Evolutionary conservation across 306 rosid genomes (phyloP).

Genomic region (Dryas drummondii): DNA sequence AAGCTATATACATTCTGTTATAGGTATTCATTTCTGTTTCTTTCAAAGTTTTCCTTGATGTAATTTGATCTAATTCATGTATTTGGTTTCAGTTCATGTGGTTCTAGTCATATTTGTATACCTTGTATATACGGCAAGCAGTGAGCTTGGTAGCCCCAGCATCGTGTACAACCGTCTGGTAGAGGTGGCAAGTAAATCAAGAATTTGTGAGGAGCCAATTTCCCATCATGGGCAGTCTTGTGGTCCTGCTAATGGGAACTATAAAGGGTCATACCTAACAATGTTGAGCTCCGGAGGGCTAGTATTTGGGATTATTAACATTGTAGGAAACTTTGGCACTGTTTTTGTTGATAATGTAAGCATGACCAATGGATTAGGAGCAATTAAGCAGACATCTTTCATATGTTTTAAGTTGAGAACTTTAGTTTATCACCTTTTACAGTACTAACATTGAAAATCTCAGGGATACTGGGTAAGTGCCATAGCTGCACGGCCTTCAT

Average conservation of each 20-base stretch:
- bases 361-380: slow-evolving; percentile 10
- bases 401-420: slow-evolving; percentile 11
- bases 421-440: neutral
- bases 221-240: slow-evolving; percentile 89
- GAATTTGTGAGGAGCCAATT: slow-evolving; percentile 67
- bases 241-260: slow-evolving; percentile 86
- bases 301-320: slow-evolving; percentile 81
- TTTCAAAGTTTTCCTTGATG: neutral
- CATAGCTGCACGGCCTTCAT: slow-evolving; percentile 92
- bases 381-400: slow-evolving; percentile 5
- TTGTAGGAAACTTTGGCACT: slow-evolving; percentile 89
- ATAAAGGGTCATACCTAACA: slow-evolving; percentile 79
- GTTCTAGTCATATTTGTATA: slow-evolving; percentile 84
- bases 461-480: slow-evolving; percentile 99
- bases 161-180: slow-evolving; percentile 57
- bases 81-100: slow-evolving; percentile 61
- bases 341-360: slow-evolving; percentile 94
- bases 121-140: slow-evolving; percentile 80
- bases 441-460: slow-evolving; percentile 21
- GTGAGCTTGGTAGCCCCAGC: slow-evolving; percentile 80
- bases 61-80: neutral
- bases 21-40: slow-evolving; percentile 48
- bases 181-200: slow-evolving; percentile 75
- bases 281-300: slow-evolving; percentile 95
- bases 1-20: slow-evolving; percentile 92